phyloP scores from a whole-genome alignment of 208 protist species.

The Acanthamoeba royreba region DNA sequence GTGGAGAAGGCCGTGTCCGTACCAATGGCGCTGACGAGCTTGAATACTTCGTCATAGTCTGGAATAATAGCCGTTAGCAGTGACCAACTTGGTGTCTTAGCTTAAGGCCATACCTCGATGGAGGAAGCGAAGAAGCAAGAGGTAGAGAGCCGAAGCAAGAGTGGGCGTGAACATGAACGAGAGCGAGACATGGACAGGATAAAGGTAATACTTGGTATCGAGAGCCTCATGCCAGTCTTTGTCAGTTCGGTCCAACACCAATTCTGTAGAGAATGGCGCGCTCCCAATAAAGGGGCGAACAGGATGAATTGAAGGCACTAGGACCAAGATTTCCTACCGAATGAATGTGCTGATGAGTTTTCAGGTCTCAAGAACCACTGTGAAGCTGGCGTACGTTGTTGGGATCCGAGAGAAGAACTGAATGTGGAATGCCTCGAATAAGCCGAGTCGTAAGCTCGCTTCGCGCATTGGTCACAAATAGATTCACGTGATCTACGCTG shows the following conservation, averaged over 20 bases:
- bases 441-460: neutral
- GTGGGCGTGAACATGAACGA: slow-evolving; percentile 85
- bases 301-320: slow-evolving; percentile 29
- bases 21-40: slow-evolving; percentile 7
- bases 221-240: slow-evolving; percentile 80
- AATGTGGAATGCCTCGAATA: slow-evolving; percentile 61
- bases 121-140: slow-evolving; percentile 87
- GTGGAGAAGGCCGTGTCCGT: slow-evolving; percentile 55
- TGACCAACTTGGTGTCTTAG: too few species aligned
- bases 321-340: neutral
- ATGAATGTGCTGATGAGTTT: neutral
- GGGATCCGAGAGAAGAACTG: slow-evolving; percentile 49
- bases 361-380: neutral
- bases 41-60: neutral
- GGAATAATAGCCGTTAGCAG: too few species aligned
- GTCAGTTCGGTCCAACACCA: slow-evolving; percentile 81
- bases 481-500: slow-evolving; percentile 44
- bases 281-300: slow-evolving; percentile 22
- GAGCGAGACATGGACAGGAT: slow-evolving; percentile 84
- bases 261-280: slow-evolving; percentile 51
- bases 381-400: neutral
- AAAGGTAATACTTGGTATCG: slow-evolving; percentile 85
- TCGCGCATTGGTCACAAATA: neutral
- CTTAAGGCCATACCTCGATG: slow-evolving; percentile 57
- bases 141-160: slow-evolving; percentile 88